A percentile compares a stretch with the other conserved stretches of the same genome.
These are phyloP conservation scores for Guyanaporus albipodus DNA, from an alignment of 768 basidiomycete species.

Conservation along the genomic window DNA sequence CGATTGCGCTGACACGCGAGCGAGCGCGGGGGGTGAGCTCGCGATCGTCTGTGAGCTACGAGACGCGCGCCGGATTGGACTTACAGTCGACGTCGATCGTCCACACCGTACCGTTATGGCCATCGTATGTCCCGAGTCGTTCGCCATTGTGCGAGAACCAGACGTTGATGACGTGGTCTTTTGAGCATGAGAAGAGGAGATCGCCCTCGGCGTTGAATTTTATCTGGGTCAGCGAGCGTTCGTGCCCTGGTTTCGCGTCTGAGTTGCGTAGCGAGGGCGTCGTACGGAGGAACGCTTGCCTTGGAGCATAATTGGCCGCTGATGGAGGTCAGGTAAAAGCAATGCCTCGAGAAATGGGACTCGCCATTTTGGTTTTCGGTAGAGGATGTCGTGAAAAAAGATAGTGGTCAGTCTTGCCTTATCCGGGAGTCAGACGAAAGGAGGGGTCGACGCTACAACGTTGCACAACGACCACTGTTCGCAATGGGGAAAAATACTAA, in stretches of 20 bases:
- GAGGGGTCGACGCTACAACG: neutral
- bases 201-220: constrained; percentile 97
- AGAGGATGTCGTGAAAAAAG: neutral
- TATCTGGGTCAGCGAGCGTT: constrained; percentile 95
- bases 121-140: constrained; percentile 92
- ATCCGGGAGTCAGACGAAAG: constrained; percentile 14
- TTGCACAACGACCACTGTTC: neutral
- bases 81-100: constrained; percentile 93
- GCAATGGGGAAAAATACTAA: constrained; percentile 14
- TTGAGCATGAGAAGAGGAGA: constrained; percentile 91
- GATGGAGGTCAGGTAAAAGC: constrained; percentile 1
- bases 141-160: constrained; percentile 99
- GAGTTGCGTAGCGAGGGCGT: constrained; percentile 5
- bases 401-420: constrained; percentile 15
- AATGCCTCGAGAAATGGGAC: neutral
- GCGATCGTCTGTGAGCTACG: neutral
- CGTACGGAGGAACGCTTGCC: constrained; percentile 30
- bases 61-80: constrained; percentile 30
- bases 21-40: no score
- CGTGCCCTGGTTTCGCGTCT: constrained; percentile 68
- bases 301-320: constrained; percentile 78
- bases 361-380: constrained; percentile 15
- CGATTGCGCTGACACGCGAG: constrained; percentile 66
- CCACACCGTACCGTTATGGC: constrained; percentile 96
- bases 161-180: constrained; percentile 92